Base-by-base conservation (phyloP, 1,284 basidiomycete species). In the Puccinia hordei region DNA sequence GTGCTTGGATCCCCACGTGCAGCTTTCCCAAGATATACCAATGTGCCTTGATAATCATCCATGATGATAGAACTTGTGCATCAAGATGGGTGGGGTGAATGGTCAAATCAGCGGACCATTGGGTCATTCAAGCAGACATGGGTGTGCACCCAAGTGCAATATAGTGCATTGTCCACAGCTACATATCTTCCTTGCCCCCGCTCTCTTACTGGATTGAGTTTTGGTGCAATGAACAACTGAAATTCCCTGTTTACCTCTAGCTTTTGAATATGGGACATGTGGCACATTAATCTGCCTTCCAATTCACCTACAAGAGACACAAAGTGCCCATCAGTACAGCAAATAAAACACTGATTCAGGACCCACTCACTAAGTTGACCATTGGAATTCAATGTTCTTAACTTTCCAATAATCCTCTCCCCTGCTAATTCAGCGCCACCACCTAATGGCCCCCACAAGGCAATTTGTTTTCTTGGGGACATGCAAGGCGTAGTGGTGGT, bases 401-500 rank as follows among this genome's bases (percentile, higher is more conserved):
- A 15, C 24, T 55, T 55, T 19, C 53, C 53, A 27, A 55, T 55
- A 4, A 22, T n/a, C 19, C 53, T n/a, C 53, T 55, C 53, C 53
- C 53, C 53, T n/a, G 53, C 24, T 5, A 55, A 55, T 55, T 55
- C 53, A 55, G 53, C 17, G 27, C 35, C 73, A 19, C 55, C 53
- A 63, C 19, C 35, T 27, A 61, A 35, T 38, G 73, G 73, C 24
- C 73, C 73, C 73, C 73, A 74, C 17, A 12, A 19, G 35, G 22
- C 33, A 6, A 74, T 74, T 35, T 74, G 73, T 22, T 74, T n/a
- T n/a, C n/a, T n/a, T 53, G 15, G 73, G 73, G n/a, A 74, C 61
- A n/a, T 74, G 51, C 15, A 74, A 35, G 2, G 51, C 33, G 44
- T 38, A 74, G 44, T 74, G 38, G 38, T 41, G 38, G 38, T 41